A percentile compares a stretch with the other conserved stretches of the same genome.
Evolutionary conservation across 163 green algal species (phyloP).

Genomic region (Trebouxia gelatinosa): DNA sequence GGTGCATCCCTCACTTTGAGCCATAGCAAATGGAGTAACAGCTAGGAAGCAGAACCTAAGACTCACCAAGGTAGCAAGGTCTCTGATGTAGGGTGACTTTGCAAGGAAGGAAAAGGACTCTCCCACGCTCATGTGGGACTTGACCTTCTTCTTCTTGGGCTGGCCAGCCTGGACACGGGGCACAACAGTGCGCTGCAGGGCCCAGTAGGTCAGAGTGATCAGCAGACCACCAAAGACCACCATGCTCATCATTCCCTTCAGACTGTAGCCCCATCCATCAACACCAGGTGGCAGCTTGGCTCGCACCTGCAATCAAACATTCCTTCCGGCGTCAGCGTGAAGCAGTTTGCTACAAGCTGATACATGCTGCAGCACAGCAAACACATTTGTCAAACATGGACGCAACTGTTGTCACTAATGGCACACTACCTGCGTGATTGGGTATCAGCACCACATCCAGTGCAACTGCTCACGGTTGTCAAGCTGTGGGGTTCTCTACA

Average conservation of each 20-base stretch:
- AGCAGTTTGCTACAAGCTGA: no score
- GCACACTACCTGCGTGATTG: no score
- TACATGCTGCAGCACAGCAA: no score
- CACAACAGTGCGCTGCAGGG: constrained; percentile 85
- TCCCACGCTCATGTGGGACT: constrained; percentile 88
- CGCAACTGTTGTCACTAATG: no score
- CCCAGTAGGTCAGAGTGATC: constrained; percentile 84
- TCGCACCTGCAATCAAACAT: constrained; percentile 75
- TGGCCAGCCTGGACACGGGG: constrained; percentile 51
- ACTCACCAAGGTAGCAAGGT: constrained; percentile 86
- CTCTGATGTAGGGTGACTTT: constrained; percentile 93
- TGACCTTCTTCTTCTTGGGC: constrained; percentile 86
- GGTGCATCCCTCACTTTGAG: no score
- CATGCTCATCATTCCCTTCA: constrained; percentile 97
- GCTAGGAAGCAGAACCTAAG: no score
- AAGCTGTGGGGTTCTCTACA: no score
- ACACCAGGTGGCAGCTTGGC: constrained; percentile 91
- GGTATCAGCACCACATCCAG: no score
- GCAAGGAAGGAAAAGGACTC: constrained; percentile 96
- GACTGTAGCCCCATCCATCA: constrained; percentile 95
- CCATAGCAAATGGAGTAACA: no score
- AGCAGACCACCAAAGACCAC: constrained; percentile 88
- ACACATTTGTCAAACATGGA: no score
- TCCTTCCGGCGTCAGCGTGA: no score
- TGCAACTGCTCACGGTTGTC: no score